These are phyloP conservation scores for Grammothele lineata DNA, from an alignment of 768 basidiomycete species.

Conservation along the genomic window DNA sequence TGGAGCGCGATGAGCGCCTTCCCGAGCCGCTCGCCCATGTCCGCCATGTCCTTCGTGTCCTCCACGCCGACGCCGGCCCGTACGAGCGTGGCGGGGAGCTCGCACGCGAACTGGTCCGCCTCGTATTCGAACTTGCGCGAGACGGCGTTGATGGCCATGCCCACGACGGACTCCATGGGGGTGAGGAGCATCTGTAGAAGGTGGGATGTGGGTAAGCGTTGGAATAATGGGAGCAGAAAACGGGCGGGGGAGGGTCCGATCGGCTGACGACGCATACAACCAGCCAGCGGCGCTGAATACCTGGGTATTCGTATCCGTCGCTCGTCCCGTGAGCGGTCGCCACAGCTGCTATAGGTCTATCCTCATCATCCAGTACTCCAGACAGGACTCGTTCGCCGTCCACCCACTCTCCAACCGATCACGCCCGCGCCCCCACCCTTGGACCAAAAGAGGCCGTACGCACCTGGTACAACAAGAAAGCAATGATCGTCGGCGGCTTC, in stretches of 20 bases:
- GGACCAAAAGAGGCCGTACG: background rate
- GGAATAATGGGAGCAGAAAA: background rate
- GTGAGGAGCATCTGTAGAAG: conserved; percentile 65
- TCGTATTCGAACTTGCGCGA: conserved; percentile 89
- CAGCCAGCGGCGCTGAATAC: too few species aligned
- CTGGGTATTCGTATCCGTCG: too few species aligned
- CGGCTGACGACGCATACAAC: too few species aligned
- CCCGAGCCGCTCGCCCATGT: conserved; percentile 84
- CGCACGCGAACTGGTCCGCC: conserved; percentile 84
- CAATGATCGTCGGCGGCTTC: conserved; percentile 74
- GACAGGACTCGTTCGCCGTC: too few species aligned
- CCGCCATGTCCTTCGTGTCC: conserved; percentile 73
- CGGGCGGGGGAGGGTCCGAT: too few species aligned
- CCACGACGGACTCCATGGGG: conserved; percentile 71
- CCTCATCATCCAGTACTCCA: too few species aligned
- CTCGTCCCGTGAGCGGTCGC: too few species aligned
- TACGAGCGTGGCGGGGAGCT: conserved; percentile 50
- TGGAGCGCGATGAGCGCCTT: conserved; percentile 82
- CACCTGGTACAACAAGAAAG: conserved; percentile 83
- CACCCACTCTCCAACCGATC: too few species aligned
- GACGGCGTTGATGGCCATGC: conserved; percentile 74
- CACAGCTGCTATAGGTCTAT: too few species aligned
- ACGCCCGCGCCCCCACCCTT: too few species aligned
- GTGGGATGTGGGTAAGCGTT: background rate
- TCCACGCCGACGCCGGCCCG: too few species aligned